phyloP scores from a whole-genome alignment of 2,329 filamentous ascomycete species.

The Diaporthe sp. region DNA sequence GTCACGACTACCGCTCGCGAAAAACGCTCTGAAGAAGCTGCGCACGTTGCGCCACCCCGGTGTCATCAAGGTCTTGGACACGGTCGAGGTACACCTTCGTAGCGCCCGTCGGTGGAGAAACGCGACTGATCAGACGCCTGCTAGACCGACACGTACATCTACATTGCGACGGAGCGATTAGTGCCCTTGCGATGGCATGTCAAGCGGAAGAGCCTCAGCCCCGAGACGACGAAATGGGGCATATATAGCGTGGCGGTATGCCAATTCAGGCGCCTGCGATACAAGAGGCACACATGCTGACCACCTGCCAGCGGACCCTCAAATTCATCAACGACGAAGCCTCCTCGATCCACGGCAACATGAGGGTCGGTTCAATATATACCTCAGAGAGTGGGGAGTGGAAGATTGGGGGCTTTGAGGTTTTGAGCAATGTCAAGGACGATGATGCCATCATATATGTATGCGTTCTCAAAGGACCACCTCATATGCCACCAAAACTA shows the following conservation, averaged over 20 bases:
- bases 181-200: constrained; percentile 91
- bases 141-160: constrained; percentile 92
- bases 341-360: constrained; percentile 86
- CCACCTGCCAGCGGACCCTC: constrained; percentile 74
- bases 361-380: constrained; percentile 88
- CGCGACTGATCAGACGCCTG: constrained; percentile 25
- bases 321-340: constrained; percentile 98
- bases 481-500: constrained; percentile 19
- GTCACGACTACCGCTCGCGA: constrained; percentile 84
- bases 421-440: constrained; percentile 94
- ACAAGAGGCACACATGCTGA: constrained; percentile 1
- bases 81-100: constrained; percentile 77
- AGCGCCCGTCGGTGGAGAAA: constrained; percentile 35
- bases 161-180: constrained; percentile 93
- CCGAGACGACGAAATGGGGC: constrained; percentile 98
- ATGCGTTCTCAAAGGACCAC: constrained; percentile 29
- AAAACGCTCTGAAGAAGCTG: constrained; percentile 93
- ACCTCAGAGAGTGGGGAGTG: constrained; percentile 97
- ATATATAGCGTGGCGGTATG: constrained; percentile 84
- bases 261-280: not conserved
- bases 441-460: constrained; percentile 94
- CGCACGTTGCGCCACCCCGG: constrained; percentile 94
- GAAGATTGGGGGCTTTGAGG: constrained; percentile 94
- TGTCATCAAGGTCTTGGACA: constrained; percentile 93
- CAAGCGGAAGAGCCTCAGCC: constrained; percentile 84